Base-by-base conservation (phyloP, 306 rosid genomes). In the Prunus padus region DNA sequence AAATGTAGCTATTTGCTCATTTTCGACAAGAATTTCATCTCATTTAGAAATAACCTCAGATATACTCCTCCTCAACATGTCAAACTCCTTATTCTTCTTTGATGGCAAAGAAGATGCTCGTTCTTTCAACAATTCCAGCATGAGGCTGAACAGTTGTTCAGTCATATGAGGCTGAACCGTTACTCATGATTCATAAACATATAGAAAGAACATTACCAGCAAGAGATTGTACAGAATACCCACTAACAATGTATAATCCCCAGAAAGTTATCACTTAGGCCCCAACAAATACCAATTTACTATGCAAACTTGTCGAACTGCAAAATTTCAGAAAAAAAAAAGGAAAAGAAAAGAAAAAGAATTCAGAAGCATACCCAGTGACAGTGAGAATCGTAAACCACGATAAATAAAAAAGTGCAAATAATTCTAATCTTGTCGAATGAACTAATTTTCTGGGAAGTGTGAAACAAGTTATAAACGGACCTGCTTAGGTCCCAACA, bases 81-180 rank as follows among this genome's bases (percentile, higher is more conserved):
- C 97, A 20, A 89, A 72, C 80, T 96, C 98, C 75, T 85, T 96
- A 78, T 86, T 89, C 80, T 86, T 95, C 86, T 92, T 89, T 72
- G 77, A 31, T 47, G 88, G 80, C 67, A 73, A 77, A 49, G 87
- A 84, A 69, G 87, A 77, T 44, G 86, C 86, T 75, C 71, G 78
- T 85, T 83, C 86, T 82, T 4, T 88, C 75, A 90, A 66, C 13
- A 81, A 55, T 65, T 86, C 90, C 73, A 96, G 59, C 85, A 25
- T 88, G 33, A 88, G 89, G 71, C 77, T 77, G 78, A 88, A 77
- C 72, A 65, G 77, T 71, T 88, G 86, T 84, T 96, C 99, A 25
- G 90, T 92, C 60, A 80, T 65, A 82, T 80, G n/a, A n/a, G n/a
- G n/a, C n/a, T n/a, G n/a, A n/a, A n/a, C 75, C 65, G 26, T 82